Evolutionary conservation across 1,284 basidiomycete genomes (phyloP).

Genomic region (Peniophora sp.): DNA sequence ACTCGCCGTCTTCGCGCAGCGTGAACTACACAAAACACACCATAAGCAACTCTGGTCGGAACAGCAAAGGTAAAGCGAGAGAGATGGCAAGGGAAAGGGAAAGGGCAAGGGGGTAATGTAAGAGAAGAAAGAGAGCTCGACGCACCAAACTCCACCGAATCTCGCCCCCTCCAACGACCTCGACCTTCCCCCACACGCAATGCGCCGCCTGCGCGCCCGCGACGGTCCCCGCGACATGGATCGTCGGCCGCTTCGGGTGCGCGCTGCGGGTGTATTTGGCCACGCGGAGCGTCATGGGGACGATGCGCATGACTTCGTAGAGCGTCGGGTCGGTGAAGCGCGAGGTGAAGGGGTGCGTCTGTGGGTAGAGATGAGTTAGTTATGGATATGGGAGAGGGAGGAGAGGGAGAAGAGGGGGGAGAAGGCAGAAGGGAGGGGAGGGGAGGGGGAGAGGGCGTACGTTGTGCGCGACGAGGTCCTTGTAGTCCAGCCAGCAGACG

Average conservation of each 20-base stretch:
- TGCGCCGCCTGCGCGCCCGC: slow-evolving; percentile 27
- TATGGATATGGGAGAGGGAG: background rate
- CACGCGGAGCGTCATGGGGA: slow-evolving; percentile 42
- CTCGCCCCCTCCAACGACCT: slow-evolving; percentile 41
- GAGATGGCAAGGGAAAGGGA: background rate
- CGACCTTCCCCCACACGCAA: slow-evolving; percentile 34
- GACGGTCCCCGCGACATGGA: slow-evolving; percentile 40
- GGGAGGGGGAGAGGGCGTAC: slow-evolving; percentile 15
- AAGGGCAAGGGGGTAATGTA: background rate
- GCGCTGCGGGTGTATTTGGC: slow-evolving; percentile 31
- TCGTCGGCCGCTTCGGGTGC: slow-evolving; percentile 35
- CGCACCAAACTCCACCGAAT: slow-evolving; percentile 48
- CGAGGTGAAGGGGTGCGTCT: slow-evolving; percentile 16
- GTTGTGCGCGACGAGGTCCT: slow-evolving; percentile 36
- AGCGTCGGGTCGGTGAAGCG: slow-evolving; percentile 23
- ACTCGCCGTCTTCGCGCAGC: slow-evolving; percentile 13
- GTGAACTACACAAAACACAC: slow-evolving; percentile 12
- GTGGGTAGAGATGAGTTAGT: background rate
- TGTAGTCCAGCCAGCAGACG: slow-evolving; percentile 53
- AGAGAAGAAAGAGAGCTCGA: background rate
- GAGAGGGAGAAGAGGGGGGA: background rate
- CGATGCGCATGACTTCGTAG: slow-evolving; percentile 43
- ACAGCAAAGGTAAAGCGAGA: background rate
- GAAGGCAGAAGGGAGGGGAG: background rate
- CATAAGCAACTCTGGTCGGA: background rate